A percentile compares a stretch with the other conserved stretches of the same genome.
phyloP scores from a whole-genome alignment of 257 asterid species.

The Avicennia marina region DNA sequence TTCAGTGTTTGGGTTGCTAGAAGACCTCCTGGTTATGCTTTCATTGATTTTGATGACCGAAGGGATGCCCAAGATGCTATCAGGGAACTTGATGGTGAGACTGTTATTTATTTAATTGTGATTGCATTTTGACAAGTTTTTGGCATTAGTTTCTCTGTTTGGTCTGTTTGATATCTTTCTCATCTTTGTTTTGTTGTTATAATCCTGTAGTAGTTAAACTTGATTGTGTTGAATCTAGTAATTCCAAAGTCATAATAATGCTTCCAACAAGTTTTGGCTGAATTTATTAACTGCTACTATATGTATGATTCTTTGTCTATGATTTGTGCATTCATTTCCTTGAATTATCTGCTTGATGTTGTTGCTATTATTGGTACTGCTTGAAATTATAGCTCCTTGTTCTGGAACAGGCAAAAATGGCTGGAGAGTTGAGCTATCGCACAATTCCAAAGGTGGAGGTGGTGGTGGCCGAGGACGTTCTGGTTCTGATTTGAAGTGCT shows the following conservation, averaged over 20 bases:
- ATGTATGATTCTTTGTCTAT: too few species aligned
- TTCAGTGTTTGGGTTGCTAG: constrained; percentile 77
- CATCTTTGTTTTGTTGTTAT: not conserved
- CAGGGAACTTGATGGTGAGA: constrained; percentile 48
- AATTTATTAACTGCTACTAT: too few species aligned
- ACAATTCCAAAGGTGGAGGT: constrained; percentile 57
- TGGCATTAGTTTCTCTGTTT: not conserved
- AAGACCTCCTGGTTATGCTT: constrained; percentile 71
- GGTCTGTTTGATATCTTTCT: not conserved
- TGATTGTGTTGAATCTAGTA: not conserved
- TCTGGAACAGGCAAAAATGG: constrained; percentile 53
- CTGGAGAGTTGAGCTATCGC: constrained; percentile 75
- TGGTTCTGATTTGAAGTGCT: constrained; percentile 65
- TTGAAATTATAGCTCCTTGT: not conserved
- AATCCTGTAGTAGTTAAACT: too few species aligned
- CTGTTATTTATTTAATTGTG: not conserved
- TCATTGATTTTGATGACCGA: constrained; percentile 57
- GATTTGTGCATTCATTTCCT: too few species aligned
- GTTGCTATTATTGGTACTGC: too few species aligned
- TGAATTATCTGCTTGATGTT: too few species aligned
- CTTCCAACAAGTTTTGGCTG: not conserved
- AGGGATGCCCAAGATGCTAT: constrained; percentile 74
- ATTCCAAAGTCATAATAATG: not conserved
- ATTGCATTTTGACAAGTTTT: too few species aligned
- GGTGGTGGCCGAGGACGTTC: constrained; percentile 59